Conservation (phyloP, 2,329 filamentous ascomycete species). For the Neopestalotiopsis sp. region DNA sequence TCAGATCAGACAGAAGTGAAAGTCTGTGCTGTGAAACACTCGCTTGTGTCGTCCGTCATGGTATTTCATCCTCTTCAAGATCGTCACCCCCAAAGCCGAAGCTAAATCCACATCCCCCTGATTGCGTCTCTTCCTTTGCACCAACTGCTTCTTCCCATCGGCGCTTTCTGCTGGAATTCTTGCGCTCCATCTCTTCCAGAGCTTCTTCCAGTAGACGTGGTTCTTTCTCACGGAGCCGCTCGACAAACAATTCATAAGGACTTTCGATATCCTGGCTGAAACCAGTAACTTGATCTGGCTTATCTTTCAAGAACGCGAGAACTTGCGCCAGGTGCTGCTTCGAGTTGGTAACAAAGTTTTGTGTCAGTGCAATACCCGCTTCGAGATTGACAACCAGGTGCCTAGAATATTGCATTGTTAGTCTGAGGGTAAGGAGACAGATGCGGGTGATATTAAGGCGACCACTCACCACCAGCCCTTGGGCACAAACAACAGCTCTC, state of each 20-base stretch:
- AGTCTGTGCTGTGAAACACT: not conserved
- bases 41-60: constrained; percentile 29
- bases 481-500: constrained; percentile 90
- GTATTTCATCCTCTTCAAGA: constrained; percentile 53
- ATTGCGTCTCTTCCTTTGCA: constrained; percentile 45
- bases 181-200: constrained; percentile 67
- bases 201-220: constrained; percentile 72
- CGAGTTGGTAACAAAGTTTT: constrained; percentile 87
- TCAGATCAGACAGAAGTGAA: not conserved
- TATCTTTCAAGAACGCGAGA: constrained; percentile 80
- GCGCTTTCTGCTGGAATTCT: constrained; percentile 70
- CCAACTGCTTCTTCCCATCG: constrained; percentile 86
- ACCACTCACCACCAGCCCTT: constrained; percentile 77
- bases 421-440: not conserved
- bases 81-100: constrained; percentile 58
- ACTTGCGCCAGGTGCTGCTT: constrained; percentile 70
- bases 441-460: not conserved
- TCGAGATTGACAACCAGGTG: constrained; percentile 93
- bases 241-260: constrained; percentile 76
- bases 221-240: constrained; percentile 65
- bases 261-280: constrained; percentile 75
- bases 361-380: constrained; percentile 84
- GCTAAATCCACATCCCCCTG: constrained; percentile 49
- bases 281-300: constrained; percentile 84
- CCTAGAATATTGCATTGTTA: constrained; percentile 31